phyloP scores from a whole-genome alignment of 2,329 filamentous ascomycete genomes.

The Ophiostoma ulmi region DNA sequence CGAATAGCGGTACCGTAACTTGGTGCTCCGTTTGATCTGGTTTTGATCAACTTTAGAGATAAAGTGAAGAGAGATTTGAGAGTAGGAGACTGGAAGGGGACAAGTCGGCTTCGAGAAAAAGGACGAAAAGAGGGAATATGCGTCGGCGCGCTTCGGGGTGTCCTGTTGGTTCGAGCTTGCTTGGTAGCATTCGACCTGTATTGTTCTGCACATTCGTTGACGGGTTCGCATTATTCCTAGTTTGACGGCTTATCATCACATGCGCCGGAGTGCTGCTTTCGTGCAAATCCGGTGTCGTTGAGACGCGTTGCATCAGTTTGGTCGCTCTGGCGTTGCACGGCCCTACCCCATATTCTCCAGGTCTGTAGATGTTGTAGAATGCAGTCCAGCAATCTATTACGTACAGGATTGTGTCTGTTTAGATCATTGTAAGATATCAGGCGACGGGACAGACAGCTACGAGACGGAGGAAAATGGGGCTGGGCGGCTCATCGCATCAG shows the following conservation, averaged over 20 bases:
- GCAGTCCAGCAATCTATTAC: constrained; percentile 1
- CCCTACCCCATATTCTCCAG: constrained; percentile 1
- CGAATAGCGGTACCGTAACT: not conserved
- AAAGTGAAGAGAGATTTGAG: not conserved
- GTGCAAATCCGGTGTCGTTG: not conserved
- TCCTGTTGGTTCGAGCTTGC: not conserved
- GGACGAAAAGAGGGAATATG: not conserved
- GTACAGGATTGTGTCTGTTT: not conserved
- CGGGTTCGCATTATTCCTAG: not conserved
- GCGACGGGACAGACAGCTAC: not conserved
- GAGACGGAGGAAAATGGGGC: not conserved
- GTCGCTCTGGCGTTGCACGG: not conserved
- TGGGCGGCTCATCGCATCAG: constrained; percentile 4
- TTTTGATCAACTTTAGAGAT: not conserved
- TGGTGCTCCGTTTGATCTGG: not conserved
- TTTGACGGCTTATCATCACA: not conserved
- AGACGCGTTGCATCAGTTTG: no score
- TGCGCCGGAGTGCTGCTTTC: not conserved
- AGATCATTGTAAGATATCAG: not conserved
- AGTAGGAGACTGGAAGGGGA: no score
- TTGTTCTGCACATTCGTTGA: not conserved
- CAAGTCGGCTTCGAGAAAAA: not conserved
- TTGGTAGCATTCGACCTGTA: not conserved
- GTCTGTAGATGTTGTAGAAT: not conserved
- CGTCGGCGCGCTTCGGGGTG: not conserved